Evolutionary conservation across 2,329 filamentous ascomycete species (phyloP).

Genomic region (Pezizomycotina sp.): DNA sequence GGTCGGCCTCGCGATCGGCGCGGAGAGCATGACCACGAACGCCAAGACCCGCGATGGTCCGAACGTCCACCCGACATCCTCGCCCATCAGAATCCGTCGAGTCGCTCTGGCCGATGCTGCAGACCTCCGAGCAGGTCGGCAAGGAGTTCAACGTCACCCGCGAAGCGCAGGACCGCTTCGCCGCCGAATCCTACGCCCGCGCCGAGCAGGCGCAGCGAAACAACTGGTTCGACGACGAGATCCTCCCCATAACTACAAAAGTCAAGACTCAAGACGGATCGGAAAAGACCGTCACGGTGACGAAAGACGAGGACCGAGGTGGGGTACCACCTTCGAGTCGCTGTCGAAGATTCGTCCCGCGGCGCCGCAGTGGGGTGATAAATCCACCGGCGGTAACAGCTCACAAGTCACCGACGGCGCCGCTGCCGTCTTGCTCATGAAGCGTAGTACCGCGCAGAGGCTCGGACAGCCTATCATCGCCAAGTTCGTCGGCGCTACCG

Average conservation of each 20-base stretch:
- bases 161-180: conserved; percentile 66
- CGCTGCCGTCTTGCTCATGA: conserved; percentile 81
- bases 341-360: conserved; percentile 75
- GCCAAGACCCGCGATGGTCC: conserved; percentile 48
- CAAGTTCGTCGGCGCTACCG: conserved; percentile 85
- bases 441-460: conserved; percentile 71
- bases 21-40: conserved; percentile 68
- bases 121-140: conserved; percentile 92
- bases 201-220: conserved; percentile 83
- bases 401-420: conserved; percentile 90
- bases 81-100: conserved; percentile 52
- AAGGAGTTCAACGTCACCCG: conserved; percentile 74
- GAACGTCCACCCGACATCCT: conserved; percentile 63
- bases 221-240: conserved; percentile 87
- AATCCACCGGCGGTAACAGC: conserved; percentile 81
- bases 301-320: conserved; percentile 81
- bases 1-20: conserved; percentile 71
- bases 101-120: conserved; percentile 95
- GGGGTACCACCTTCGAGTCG: conserved; percentile 70
- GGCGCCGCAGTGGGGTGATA: conserved; percentile 76
- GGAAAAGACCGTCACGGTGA: conserved; percentile 59
- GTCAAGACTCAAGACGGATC: conserved; percentile 70
- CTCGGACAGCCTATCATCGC: conserved; percentile 81
- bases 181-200: conserved; percentile 70
- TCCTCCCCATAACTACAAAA: conserved; percentile 67